Evolutionary conservation across 1,284 basidiomycete species (phyloP), one percentile per base, ranked within the genome.

Genomic region (Wallemia ichthyophaga): DNA sequence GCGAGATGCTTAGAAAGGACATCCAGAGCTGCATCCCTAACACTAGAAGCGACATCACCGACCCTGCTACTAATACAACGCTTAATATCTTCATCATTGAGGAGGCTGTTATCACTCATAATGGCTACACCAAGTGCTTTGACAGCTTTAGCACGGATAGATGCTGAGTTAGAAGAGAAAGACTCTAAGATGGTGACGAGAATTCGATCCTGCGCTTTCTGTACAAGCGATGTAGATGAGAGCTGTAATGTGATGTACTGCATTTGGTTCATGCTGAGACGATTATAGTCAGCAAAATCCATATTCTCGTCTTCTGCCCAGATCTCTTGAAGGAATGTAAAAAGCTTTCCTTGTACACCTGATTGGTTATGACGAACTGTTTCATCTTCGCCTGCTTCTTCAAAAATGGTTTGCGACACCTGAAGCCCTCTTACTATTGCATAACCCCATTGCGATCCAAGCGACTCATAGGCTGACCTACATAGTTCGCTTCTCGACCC

Each of bases 401-500:
- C 37, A 17, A 48, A 5, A 3, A 17, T 21, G 5, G 3, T 21
- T 48, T 48, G 37, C 5, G 37, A 48, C n/a, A 21, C 37, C n/a
- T 75, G 76, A 24, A 85, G 67, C 1, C 77, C 76, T 27, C 70
- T 66, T 25, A 81, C 78, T 17, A 88, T 69, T 59, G 86, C 85
- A 64, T 82, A 78, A 1, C 82, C 83, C 69, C 83, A 78, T 0
- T 77, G 74, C 1, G 80, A 80, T 11, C 79, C 78, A 24, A 77
- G 77, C 26, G 86, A 73, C 65, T 85, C 83, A 60, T 78, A 73
- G 0, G 83, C 83, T 65, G 37, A 81, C 85, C 85, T 85, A 62
- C 1, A 62, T 21, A 32, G 31, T 26, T 48, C 37, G n/a, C 61
- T 59, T 13, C 27, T 27, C 1, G n/a, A 23, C 9, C 32, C 27